Evolutionary conservation across 202 grass and related monocot species (phyloP), one percentile per base, ranked within the genome.

Genomic region (Setaria italica): DNA sequence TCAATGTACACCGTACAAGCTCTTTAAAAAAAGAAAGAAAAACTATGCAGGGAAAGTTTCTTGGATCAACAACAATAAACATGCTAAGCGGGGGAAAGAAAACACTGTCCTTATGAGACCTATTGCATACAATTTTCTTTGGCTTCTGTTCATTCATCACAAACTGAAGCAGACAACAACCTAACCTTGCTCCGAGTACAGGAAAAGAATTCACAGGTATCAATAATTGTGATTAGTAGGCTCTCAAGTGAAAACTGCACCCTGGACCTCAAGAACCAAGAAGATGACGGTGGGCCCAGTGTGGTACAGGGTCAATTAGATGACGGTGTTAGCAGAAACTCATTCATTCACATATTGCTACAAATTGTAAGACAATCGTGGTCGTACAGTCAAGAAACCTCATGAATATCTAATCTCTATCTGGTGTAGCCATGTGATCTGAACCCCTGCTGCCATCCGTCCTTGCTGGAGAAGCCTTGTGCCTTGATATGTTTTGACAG

Each of bases 401-500:
- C 50, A 60, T 62, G 72, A 74, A 67, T 49, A 25, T 79, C 82
- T 82, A 91, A 85, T 91, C 72, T 88, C 80, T 87, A 84, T 92
- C 90, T 62, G 84, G 25, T 16, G 82, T 80, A 77, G 67, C 70
- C 50, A 84, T 80, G 47, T 91, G 82, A 78, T 88, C 92, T 70
- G 87, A 88, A 79, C 54, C 64, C 62, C 77, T 29, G 55, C 85
- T 92, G 75, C 84, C 84, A 49, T 93, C 93, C 21, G 62, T 72
- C 85, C 84, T 91, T 17, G 78, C 67, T 76, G 84, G 82, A 78
- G 62, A 92, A 75, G 71, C 88, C 81, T 13, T 80, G 76, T 72
- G 67, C 70, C 88, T 87, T 85, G 51, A 70, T 73, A 91, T 91
- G 84, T 86, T 91, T 86, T 81, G 89, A 93, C 86, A 98, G 66